Conservation (phyloP, 345 rosid genomes). For the Cardiospermum halicacabum region DNA sequence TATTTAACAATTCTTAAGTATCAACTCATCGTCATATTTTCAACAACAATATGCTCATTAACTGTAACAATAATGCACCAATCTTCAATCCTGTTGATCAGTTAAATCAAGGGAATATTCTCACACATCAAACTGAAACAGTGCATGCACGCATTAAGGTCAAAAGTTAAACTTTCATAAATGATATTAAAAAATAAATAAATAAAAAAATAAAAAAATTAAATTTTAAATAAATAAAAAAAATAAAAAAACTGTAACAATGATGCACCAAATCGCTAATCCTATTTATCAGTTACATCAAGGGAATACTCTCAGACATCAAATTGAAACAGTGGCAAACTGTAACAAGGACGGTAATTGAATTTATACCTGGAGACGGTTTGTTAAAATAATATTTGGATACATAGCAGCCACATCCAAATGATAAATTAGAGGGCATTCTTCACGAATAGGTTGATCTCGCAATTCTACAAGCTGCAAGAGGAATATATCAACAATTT, state of each 20-base stretch:
- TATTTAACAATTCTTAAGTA: background rate
- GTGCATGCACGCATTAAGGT: background rate
- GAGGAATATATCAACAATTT: slow-evolving; percentile 10
- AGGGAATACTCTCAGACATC: no score
- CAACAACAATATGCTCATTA: background rate
- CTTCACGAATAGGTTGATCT: slow-evolving; percentile 80
- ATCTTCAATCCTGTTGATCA: slow-evolving; percentile 1
- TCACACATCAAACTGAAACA: background rate
- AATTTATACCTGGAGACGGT: slow-evolving; percentile 84
- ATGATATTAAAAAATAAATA: background rate
- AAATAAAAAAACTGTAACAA: background rate
- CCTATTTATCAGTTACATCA: no score
- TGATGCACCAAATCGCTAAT: no score
- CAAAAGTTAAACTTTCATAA: background rate
- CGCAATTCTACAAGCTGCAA: slow-evolving; percentile 72
- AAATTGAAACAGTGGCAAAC: background rate
- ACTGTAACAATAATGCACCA: background rate
- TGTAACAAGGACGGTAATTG: slow-evolving; percentile 2
- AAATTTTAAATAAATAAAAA: background rate
- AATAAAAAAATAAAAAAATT: slow-evolving; percentile 3
- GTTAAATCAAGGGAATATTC: background rate
- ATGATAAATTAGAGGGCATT: slow-evolving; percentile 96
- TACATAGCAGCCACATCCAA: slow-evolving; percentile 99
- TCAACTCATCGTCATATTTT: background rate
- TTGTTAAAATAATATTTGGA: slow-evolving; percentile 96